Percentiles rank a stretch among this genome's conserved stretches.
These are phyloP conservation scores for Rhododendron ovatum DNA, from an alignment of 148 eudicot genomes.

Conservation along the genomic window DNA sequence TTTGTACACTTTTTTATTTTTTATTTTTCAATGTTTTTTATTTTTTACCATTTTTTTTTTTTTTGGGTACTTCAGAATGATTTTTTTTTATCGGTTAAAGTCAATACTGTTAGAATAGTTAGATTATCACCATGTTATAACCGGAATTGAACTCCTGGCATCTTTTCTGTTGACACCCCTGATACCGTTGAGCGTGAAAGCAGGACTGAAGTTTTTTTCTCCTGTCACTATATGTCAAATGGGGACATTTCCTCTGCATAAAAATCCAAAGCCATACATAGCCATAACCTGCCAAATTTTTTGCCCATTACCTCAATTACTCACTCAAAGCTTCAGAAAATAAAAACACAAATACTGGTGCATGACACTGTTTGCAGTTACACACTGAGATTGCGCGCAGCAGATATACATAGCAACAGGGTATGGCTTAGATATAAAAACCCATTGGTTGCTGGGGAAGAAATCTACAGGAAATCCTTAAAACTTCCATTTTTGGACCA, in stretches of 20 bases:
- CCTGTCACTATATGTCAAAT: not conserved
- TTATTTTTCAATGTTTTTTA: not conserved
- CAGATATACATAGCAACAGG: slow-evolving; percentile 8
- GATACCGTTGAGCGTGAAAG: too few relatives aligned
- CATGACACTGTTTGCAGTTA: not conserved
- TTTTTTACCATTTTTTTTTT: not conserved
- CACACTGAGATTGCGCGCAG: not conserved
- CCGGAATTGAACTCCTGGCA: too few relatives aligned
- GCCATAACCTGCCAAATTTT: slow-evolving; percentile 16
- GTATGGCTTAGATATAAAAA: slow-evolving; percentile 7
- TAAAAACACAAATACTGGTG: not conserved
- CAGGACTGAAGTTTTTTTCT: not conserved
- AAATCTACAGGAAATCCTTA: slow-evolving; percentile 7
- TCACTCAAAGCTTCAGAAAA: not conserved
- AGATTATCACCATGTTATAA: not conserved
- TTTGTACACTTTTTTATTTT: not conserved
- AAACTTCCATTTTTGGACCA: not conserved
- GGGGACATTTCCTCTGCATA: slow-evolving; percentile 13
- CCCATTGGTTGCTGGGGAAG: slow-evolving; percentile 12
- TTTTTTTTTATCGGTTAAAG: too few relatives aligned
- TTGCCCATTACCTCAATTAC: slow-evolving; percentile 15
- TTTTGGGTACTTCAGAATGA: not conserved
- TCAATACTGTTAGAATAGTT: not conserved
- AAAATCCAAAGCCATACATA: not conserved
- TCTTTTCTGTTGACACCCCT: not conserved